A percentile compares a stretch with the other conserved stretches of the same genome.
Evolutionary conservation across 306 rosid species (phyloP).

Genomic region (Ormosia emarginata): DNA sequence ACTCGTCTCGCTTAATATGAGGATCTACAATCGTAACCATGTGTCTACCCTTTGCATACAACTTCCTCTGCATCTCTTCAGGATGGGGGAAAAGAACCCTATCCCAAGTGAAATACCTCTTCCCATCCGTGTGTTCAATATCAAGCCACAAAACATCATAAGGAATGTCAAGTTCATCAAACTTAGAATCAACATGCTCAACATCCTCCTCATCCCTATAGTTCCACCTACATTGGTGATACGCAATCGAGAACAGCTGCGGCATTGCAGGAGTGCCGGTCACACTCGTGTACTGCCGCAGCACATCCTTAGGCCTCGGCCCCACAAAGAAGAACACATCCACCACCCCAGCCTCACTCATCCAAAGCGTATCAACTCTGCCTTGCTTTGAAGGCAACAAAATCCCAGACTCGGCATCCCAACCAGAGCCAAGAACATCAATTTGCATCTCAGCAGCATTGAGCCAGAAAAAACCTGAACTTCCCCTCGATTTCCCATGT

Average conservation of each 20-base stretch:
- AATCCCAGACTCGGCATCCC: conserved; percentile 78
- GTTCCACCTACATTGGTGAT: conserved; percentile 97
- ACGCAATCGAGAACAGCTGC: conserved; percentile 75
- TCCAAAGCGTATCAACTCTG: conserved; percentile 85
- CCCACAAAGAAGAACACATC: conserved; percentile 83
- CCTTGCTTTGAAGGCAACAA: conserved; percentile 59
- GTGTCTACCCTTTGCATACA: conserved; percentile 75
- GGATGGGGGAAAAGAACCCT: conserved; percentile 74
- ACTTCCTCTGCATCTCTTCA: conserved; percentile 90
- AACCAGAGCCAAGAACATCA: conserved; percentile 80
- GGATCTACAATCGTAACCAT: conserved; percentile 98
- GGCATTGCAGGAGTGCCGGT: conserved; percentile 83
- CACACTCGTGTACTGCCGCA: conserved; percentile 71
- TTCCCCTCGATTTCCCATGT: conserved; percentile 70
- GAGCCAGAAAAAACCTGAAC: conserved; percentile 86
- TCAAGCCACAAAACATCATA: conserved; percentile 99
- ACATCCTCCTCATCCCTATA: conserved; percentile 97
- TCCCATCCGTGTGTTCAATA: conserved; percentile 92
- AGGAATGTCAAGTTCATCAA: conserved; percentile 86
- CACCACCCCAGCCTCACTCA: conserved; percentile 90
- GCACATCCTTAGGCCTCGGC: conserved; percentile 79
- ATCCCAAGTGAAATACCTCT: conserved; percentile 94
- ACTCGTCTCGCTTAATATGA: conserved; percentile 84
- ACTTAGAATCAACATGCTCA: conserved; percentile 77
- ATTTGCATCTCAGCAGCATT: conserved; percentile 99